Conservation (phyloP, 108 stramenopile species). For the Skeletonema potamos region DNA sequence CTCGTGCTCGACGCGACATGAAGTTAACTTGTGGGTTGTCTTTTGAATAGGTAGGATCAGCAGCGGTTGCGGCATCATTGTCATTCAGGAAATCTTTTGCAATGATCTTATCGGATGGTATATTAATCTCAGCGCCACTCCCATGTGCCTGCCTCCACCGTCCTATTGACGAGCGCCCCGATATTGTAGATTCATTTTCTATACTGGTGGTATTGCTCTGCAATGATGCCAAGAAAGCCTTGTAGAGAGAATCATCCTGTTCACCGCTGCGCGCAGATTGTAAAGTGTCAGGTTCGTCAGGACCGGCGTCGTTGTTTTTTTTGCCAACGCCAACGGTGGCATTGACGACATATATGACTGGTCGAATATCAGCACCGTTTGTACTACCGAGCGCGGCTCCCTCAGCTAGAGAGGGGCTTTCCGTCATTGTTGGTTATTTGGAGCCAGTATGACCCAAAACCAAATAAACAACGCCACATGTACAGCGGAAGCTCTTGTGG, state of each 20-base stretch:
- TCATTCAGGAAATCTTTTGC: conserved; percentile 8
- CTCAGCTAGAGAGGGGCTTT: background rate
- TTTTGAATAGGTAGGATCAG: conserved; percentile 4
- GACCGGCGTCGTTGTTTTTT: background rate
- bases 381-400: background rate
- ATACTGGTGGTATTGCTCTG: background rate
- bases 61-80: background rate
- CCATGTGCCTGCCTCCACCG: background rate
- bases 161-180: background rate
- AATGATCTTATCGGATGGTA: background rate
- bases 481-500: no score
- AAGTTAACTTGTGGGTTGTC: conserved; percentile 23
- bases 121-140: background rate
- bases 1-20: conserved; percentile 45
- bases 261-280: background rate
- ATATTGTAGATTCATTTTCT: background rate
- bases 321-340: background rate
- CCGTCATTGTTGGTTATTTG: background rate
- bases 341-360: conserved; percentile 5
- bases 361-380: conserved; percentile 5
- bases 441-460: no score
- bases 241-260: background rate
- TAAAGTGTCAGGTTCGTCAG: background rate
- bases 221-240: background rate
- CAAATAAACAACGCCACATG: no score